Base-by-base conservation (phyloP, 345 rosid species). In the Excoecaria agallocha region DNA sequence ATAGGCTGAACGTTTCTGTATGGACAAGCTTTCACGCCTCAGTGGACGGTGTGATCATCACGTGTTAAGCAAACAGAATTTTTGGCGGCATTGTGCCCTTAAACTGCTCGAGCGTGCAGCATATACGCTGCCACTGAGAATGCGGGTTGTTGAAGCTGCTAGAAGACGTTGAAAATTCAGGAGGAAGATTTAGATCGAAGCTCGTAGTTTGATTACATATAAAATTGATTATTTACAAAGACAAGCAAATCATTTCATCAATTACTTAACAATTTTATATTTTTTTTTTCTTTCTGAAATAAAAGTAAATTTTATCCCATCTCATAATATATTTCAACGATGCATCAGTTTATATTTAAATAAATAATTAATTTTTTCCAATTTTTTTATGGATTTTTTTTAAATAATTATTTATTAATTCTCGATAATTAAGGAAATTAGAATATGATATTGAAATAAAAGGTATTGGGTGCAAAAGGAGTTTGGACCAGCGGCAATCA, bases 1-100 rank as follows among this genome's bases (percentile, higher is more conserved):
- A 58, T 67, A 45, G 76, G 43, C 60, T 79, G 52, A 19, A 20
- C 60, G 76, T 60, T 79, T 66, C 76, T 17, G 66, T 3, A 58
- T 52, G n/a, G 49, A 17, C 0, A 12, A 4, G 2, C 10, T 17
- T 30, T 51, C 79, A 80, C 83, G 79, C 79, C 70, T 50, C 64
- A 5, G 24, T 10, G 6, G 57, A 19, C 35, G 1, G 41, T 46
- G n/a, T n/a, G n/a, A 35, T 45, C 8, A 30, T 17, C 7, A 61
- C 68, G 75, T 17, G 57, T 25, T 41, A 17, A 30, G n/a, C 12
- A 0, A 51, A 19, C 56, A 2, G 1, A 0, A 17, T 0, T 37
- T 35, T 5, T 20, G 17, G 25, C 41, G 8, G 22, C 13, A 8
- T 20, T 41, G 51, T 70, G 65, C 1, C n/a, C 15, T 24, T 3